A percentile compares a stretch with the other conserved stretches of the same genome.
These are phyloP conservation scores for Rhododendron mucronatum DNA, from an alignment of 148 eudicot species.

Conservation along the genomic window DNA sequence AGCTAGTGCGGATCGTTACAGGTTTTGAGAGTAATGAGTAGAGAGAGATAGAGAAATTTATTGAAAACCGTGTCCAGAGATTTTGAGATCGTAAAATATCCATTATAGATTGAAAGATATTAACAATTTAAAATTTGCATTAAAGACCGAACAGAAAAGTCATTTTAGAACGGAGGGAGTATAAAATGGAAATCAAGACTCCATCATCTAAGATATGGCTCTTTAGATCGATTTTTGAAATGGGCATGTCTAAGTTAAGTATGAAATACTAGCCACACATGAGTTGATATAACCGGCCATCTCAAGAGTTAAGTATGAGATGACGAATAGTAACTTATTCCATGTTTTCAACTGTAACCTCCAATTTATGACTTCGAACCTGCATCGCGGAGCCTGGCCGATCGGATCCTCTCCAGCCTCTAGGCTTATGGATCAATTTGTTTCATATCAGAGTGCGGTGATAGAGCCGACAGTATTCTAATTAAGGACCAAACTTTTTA, in stretches of 20 bases:
- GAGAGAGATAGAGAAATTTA: too few species aligned
- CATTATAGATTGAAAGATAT: too few species aligned
- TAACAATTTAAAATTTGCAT: too few species aligned
- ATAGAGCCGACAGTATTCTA: background rate
- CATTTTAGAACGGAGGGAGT: too few species aligned
- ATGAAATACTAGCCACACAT: background rate
- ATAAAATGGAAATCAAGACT: background rate
- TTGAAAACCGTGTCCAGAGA: too few species aligned
- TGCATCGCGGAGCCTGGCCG: background rate
- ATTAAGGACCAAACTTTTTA: background rate
- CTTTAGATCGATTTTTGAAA: background rate
- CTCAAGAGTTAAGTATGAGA: background rate
- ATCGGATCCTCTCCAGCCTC: background rate
- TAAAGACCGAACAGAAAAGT: too few species aligned
- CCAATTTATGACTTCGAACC: background rate
- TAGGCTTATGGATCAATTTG: background rate
- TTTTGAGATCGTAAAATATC: too few species aligned
- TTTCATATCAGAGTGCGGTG: background rate
- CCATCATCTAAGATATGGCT: background rate
- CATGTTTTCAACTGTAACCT: background rate
- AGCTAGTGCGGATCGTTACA: too few species aligned
- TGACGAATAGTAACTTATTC: background rate
- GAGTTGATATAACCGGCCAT: background rate
- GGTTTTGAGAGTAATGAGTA: too few species aligned
- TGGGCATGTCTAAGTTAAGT: background rate